Percentiles rank a stretch among this genome's conserved stretches.
phyloP scores from a whole-genome alignment of 2,329 filamentous ascomycete genomes.

The Eutypella sp. region DNA sequence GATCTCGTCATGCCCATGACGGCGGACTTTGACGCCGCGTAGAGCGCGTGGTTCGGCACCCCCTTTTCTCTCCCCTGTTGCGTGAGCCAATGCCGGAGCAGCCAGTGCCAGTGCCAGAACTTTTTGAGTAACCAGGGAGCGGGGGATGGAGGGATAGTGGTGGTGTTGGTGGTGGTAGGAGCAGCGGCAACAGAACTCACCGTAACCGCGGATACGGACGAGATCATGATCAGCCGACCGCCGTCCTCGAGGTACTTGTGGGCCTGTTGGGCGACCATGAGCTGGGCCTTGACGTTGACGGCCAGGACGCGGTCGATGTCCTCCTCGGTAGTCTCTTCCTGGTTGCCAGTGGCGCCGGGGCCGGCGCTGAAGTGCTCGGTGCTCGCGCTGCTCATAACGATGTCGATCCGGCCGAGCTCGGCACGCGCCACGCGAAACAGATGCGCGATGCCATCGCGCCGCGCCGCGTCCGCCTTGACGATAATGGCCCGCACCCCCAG shows the following conservation, averaged over 20 bases:
- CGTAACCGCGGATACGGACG: slow-evolving; percentile 12
- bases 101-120: no score
- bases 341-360: no score
- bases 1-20: neutral
- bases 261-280: slow-evolving; percentile 7
- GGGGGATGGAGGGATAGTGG: no score
- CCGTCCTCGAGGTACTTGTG: slow-evolving; percentile 13
- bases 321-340: slow-evolving; percentile 7
- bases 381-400: slow-evolving; percentile 25
- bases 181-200: no score
- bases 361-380: slow-evolving; percentile 14
- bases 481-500: slow-evolving; percentile 7
- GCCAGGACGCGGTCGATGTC: slow-evolving; percentile 8
- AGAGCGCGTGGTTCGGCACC: neutral
- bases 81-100: neutral
- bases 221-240: slow-evolving; percentile 12
- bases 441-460: slow-evolving; percentile 16
- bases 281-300: slow-evolving; percentile 16
- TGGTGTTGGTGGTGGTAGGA: no score
- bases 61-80: neutral
- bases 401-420: slow-evolving; percentile 19
- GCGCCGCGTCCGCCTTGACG: slow-evolving; percentile 20
- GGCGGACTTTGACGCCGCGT: neutral
- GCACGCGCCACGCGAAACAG: slow-evolving; percentile 17
- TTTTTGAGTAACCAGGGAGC: neutral